Base-by-base conservation (phyloP, 2,329 filamentous ascomycete species). In the Aureobasidium musti region DNA sequence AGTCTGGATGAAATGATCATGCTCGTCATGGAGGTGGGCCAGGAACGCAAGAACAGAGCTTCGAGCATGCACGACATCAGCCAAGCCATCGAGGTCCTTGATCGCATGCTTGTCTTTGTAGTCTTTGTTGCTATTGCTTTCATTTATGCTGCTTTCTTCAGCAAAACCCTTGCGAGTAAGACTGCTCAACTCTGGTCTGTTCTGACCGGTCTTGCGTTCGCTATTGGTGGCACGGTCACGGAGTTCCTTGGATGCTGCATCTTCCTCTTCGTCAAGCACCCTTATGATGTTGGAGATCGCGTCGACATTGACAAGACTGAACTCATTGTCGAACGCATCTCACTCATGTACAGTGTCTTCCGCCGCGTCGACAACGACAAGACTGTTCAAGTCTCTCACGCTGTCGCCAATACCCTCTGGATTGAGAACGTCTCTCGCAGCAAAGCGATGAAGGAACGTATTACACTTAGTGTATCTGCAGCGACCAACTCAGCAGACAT, bases 181-280 rank as follows among this genome's bases (percentile, higher is more conserved):
- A 70, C 70, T 0, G 70, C 72, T 3, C 69, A 71, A 23, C 70
- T 73, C 47, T 72, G 71, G 72, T 70, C 71, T 3, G 70, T 70
- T 0, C 71, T 72, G 43, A 72, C 72, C 39, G 63, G 63, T 11
- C 52, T 65, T 5, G 63, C 92, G 6, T 97, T 97, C 79, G 88
- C 96, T 70, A 97, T 97, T 76, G 88, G 92, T 30, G 89, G 89
- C 63, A 96, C 92, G 1, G 89, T 89, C 3, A 92, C 96, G 78
- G 93, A 97, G 77, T 90, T 97, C 69, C 85, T 97, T 21, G 92
- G 92, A 74, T 96, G 92, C 41, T 97, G 92, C 80, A 96, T 97
- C 73, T 97, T 97, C 81, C 82, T 97, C 1, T 97, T 97, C 73
- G 91, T 97, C 80, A 97, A 97, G 81, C 92, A 97, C 75, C 92